Base-by-base conservation (phyloP, 345 rosid genomes). In the Lepidium africanum region DNA sequence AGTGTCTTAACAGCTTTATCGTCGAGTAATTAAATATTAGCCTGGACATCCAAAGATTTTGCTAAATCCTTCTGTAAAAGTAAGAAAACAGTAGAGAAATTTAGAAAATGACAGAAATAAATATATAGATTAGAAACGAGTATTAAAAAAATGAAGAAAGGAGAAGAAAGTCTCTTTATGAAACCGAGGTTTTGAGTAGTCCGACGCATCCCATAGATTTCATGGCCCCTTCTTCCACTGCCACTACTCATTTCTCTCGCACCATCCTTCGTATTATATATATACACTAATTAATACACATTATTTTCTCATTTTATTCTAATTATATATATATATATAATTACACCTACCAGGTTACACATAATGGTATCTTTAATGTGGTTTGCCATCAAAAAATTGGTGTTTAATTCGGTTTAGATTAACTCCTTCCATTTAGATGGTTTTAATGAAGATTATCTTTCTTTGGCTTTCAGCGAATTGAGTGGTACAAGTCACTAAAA, bases 151-250 rank as follows among this genome's bases (percentile, higher is more conserved):
- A 49, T 21, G 55, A 63, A 71, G 27, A 60, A 42, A 35, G 9
- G 39, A 53, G 27, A 21, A 9, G 65, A 64, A 72, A 72, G 76
- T 65, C 67, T 65, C 77, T 66, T 66, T 59, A 42, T 17, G 60
- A 73, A 73, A 58, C 72, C 77, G 72, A 50, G 77, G 77, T 50
- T 73, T 73, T 73, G 72, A 41, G 72, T 73, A 59, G 72, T 59
- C 67, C 72, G 67, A 66, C 67, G 72, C 72, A 59, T 59, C 68
- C 68, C 63, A 73, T 67, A 73, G 77, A 73, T 73, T 73, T 73
- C 56, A 73, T 73, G 77, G 77, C 67, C 77, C 73, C 68, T 73
- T 73, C 73, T 61, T 59, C 77, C 77, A 73, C 73, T 67, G 72
- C 43, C 72, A 59, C 57, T 23, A 59, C 77, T 73, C 77, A 73